phyloP scores from a whole-genome alignment of 1,284 basidiomycete species.

The Somion occarium region DNA sequence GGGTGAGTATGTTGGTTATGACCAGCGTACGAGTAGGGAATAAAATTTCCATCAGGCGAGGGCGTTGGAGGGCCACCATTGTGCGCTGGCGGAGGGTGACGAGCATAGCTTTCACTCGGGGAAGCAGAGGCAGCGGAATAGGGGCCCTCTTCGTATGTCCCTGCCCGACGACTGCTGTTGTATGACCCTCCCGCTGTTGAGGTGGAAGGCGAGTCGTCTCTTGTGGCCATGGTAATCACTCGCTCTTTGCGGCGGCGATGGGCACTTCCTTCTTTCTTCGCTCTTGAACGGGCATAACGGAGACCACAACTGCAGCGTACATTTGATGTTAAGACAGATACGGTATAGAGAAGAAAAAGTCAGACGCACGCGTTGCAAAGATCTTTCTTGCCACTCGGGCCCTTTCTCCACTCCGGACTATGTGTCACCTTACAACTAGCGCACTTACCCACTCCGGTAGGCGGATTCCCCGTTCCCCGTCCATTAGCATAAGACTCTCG shows the following conservation, averaged over 20 bases:
- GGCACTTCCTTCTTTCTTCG: slow-evolving; percentile 70
- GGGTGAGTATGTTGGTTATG: neutral
- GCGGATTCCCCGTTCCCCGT: slow-evolving; percentile 50
- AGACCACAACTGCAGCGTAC: slow-evolving; percentile 63
- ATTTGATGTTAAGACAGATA: slow-evolving; percentile 18
- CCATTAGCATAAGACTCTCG: slow-evolving; percentile 27
- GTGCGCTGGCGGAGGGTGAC: no score
- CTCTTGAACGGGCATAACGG: slow-evolving; percentile 75
- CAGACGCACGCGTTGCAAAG: slow-evolving; percentile 86
- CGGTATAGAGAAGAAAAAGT: slow-evolving; percentile 21
- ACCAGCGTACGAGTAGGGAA: slow-evolving; percentile 38
- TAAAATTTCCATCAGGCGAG: slow-evolving; percentile 30
- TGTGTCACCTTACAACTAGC: slow-evolving; percentile 79
- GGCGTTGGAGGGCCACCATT: slow-evolving; percentile 28
- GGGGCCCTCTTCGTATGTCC: slow-evolving; percentile 44
- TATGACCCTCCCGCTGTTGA: slow-evolving; percentile 35
- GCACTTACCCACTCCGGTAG: slow-evolving; percentile 71
- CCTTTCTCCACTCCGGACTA: slow-evolving; percentile 94
- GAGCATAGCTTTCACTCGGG: slow-evolving; percentile 51
- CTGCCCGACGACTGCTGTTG: slow-evolving; percentile 32
- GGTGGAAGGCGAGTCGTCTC: slow-evolving; percentile 30
- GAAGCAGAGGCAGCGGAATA: slow-evolving; percentile 48
- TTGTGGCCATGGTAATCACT: slow-evolving; percentile 28
- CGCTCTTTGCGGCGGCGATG: slow-evolving; percentile 43
- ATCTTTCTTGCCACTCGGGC: slow-evolving; percentile 85